Evolutionary conservation across 108 stramenopile genomes (phyloP).

Genomic region (Skeletonema grethae): DNA sequence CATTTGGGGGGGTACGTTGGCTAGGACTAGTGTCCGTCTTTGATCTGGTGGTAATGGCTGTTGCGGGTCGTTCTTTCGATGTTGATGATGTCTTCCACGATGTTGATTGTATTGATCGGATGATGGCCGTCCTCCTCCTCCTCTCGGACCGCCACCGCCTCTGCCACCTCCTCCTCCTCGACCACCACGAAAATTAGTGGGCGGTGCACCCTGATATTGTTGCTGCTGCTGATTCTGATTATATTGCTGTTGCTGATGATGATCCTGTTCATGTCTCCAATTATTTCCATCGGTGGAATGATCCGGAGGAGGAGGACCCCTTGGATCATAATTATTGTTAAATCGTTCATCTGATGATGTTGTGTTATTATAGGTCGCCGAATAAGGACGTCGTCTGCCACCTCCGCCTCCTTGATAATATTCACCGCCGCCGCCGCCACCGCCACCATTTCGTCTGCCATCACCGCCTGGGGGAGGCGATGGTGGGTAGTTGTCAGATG

Average conservation of each 20-base stretch:
- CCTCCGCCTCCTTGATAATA: not conserved
- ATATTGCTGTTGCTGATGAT: not conserved
- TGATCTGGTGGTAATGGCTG: constrained; percentile 11
- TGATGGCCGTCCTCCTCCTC: not conserved
- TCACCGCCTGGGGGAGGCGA: not conserved
- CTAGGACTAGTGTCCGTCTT: constrained; percentile 22
- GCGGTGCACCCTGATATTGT: not conserved
- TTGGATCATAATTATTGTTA: not conserved
- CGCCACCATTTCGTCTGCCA: not conserved
- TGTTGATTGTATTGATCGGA: not conserved
- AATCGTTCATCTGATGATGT: not conserved
- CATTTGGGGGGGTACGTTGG: constrained; percentile 21
- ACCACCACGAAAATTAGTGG: not conserved
- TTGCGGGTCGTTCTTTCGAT: not conserved
- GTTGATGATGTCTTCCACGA: not conserved
- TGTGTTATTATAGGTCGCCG: not conserved
- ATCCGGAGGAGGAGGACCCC: too few relatives aligned
- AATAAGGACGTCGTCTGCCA: not conserved
- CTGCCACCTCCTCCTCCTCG: not conserved
- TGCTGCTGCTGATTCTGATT: too few relatives aligned
- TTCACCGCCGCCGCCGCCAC: not conserved
- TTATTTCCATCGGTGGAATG: too few relatives aligned
- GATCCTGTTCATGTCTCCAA: not conserved
- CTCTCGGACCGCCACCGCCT: not conserved
- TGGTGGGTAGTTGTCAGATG: not conserved